These are phyloP conservation scores for Leccinum fuscescens DNA, from an alignment of 1,284 basidiomycete species.

Conservation along the genomic window DNA sequence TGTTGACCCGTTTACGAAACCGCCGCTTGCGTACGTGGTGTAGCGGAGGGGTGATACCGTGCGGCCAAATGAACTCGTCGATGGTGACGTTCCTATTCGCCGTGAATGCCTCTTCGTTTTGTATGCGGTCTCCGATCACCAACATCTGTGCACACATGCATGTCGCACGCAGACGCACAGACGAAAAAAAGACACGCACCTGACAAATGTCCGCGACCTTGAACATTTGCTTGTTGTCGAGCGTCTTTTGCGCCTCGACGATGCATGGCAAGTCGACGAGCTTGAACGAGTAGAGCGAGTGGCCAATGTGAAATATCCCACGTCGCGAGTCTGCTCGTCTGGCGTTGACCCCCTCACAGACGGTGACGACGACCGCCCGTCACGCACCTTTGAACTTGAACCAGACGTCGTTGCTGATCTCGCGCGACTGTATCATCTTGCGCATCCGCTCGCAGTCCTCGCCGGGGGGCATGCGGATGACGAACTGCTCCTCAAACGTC, in stretches of 20 bases:
- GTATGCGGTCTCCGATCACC: conserved; percentile 77
- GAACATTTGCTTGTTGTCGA: conserved; percentile 96
- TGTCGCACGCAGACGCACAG: conserved; percentile 8
- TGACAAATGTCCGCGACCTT: conserved; percentile 99
- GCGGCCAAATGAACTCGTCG: conserved; percentile 97
- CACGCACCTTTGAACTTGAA: conserved; percentile 94
- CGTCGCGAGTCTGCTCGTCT: conserved; percentile 76
- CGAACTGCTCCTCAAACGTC: conserved; percentile 97
- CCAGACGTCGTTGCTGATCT: conserved; percentile 85
- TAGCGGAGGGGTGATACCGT: conserved; percentile 94
- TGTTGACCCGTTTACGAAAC: conserved; percentile 88
- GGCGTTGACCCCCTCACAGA: conserved; percentile 1
- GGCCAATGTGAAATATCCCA: conserved; percentile 87
- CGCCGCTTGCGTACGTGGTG: conserved; percentile 89
- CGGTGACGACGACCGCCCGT: neutral
- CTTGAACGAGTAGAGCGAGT: conserved; percentile 83
- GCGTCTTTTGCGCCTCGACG: conserved; percentile 93
- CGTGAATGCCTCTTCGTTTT: conserved; percentile 60
- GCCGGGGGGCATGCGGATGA: conserved; percentile 86
- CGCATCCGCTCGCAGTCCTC: conserved; percentile 76
- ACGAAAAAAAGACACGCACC: conserved; percentile 42
- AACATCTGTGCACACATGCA: conserved; percentile 63
- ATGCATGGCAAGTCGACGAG: conserved; percentile 96
- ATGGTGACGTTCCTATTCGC: conserved; percentile 77
- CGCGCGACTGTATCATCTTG: conserved; percentile 79